Conservation (phyloP, 306 rosid genomes). For the Hippophae tibetana region DNA sequence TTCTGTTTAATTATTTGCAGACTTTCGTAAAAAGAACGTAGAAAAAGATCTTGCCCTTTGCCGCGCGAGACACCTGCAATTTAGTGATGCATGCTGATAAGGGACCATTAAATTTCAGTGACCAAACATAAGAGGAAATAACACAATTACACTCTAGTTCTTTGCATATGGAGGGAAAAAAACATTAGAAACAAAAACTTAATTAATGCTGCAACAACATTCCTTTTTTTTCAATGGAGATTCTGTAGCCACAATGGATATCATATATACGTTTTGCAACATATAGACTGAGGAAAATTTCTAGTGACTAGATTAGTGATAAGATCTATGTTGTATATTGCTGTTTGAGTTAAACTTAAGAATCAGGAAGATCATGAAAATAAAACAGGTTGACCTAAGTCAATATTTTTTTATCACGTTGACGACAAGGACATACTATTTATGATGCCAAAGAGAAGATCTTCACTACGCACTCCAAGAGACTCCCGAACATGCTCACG, state of each 20-base stretch:
- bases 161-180: no score
- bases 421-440: constrained; percentile 54
- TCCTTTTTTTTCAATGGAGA: no score
- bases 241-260: no score
- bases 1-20: constrained; percentile 53
- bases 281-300: no score
- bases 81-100: constrained; percentile 16
- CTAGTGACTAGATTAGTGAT: no score
- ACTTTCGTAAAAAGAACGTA: constrained; percentile 64
- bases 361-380: neutral
- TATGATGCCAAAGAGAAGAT: constrained; percentile 85
- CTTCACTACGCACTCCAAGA: constrained; percentile 85
- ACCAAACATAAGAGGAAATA: neutral
- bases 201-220: no score
- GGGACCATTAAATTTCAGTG: neutral
- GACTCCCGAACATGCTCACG: constrained; percentile 85
- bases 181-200: no score
- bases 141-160: no score
- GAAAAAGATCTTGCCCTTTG: constrained; percentile 95
- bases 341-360: neutral
- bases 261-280: no score
- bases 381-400: neutral
- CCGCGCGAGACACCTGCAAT: constrained; percentile 88
- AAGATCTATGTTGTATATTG: no score
- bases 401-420: neutral